Base-by-base conservation (phyloP, 192 early-diverging fungal species). In the Rhizophagus clarus region DNA sequence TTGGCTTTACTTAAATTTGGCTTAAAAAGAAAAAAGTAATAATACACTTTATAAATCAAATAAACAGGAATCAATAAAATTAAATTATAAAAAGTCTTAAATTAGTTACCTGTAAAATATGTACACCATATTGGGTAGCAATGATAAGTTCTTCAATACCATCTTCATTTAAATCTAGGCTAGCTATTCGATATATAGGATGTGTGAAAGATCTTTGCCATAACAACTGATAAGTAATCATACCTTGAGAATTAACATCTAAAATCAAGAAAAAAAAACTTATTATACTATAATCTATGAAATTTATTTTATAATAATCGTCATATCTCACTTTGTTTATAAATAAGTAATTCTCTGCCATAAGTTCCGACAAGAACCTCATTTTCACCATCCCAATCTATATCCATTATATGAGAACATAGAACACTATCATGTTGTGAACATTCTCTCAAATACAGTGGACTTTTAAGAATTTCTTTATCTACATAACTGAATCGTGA, bases 381-480 rank as follows among this genome's bases (percentile, higher is more conserved):
- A 31, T 86, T 85, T 60, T 81, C 81, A 26, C 88, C 89, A 80
- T 90, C 89, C 89, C 88, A 90, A 72, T 90, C 88, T 10, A 89
- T 86, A 80, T 90, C 89, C 85, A 88, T 84, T 8, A 87, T 82
- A 76, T 90, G 85, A 1, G 88, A 86, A 31, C 88, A 85, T 22
- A 90, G 42, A 14, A 90, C 87, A 71, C 88, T 89, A 78, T 90
- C 89, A 77, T 88, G 84, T 29, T 86, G 84, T 64, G 83, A 78
- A 11, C 87, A 90, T 64, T 89, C 87, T 14, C 82, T 82, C 17
- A 90, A 76, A n/a, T 86, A 83, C 31, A 86, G 49, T 26, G 84
- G 81, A 45, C 51, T 73, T 28, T 67, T 67, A 9, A 89, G 47
- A 61, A 84, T 82, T 79, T 84, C 31, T 49, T 76, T 85, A 60